Conservation (phyloP, 2,329 filamentous ascomycete species). For the Fusarium sp. region DNA sequence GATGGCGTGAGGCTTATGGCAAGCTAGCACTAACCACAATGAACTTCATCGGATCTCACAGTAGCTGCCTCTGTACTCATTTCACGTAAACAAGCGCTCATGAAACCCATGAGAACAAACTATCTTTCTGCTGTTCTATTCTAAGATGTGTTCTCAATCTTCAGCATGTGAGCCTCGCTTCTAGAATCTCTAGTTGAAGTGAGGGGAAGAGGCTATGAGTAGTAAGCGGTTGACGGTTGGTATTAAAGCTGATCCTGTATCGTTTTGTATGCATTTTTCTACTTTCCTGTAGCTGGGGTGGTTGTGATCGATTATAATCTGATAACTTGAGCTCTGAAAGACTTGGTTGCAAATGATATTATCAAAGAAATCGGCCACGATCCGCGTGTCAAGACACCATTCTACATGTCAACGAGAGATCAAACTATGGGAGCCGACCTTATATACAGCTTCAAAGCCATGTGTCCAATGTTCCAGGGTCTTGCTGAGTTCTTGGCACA, state of each 20-base stretch:
- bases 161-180: not conserved
- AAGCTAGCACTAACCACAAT: not conserved
- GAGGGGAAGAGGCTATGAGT: no score
- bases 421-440: constrained; percentile 15
- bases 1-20: not conserved
- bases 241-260: no score
- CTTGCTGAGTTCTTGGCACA: constrained; percentile 46
- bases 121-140: not conserved
- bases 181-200: constrained; percentile 8
- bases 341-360: constrained; percentile 1
- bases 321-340: no score
- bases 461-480: constrained; percentile 37
- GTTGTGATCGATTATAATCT: no score
- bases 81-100: not conserved
- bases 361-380: constrained; percentile 15
- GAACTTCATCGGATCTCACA: not conserved
- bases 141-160: not conserved
- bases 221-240: no score
- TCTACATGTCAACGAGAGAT: constrained; percentile 20
- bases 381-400: no score
- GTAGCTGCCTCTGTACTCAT: not conserved
- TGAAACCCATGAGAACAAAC: accelerated
- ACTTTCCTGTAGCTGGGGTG: no score
- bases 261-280: no score
- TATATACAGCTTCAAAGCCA: constrained; percentile 30